Conservation (phyloP, 176 grass and related monocot species). For the Pharus latifolius region DNA sequence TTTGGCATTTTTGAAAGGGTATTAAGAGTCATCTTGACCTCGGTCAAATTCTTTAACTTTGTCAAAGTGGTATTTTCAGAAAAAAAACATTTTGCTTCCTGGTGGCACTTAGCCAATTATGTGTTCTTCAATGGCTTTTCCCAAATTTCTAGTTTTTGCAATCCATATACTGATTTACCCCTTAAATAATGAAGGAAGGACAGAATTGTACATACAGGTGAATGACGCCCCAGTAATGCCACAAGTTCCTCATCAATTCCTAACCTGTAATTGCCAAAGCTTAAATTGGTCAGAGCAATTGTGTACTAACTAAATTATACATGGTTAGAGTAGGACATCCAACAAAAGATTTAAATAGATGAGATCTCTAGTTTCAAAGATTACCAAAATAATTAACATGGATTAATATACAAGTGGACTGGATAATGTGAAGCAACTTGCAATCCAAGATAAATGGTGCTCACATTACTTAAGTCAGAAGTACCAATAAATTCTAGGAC, state of each 20-base stretch:
- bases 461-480: background rate
- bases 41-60: no score
- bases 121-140: no score
- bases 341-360: background rate
- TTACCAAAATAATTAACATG: background rate
- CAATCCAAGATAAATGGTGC: background rate
- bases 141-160: no score
- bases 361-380: background rate
- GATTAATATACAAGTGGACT: background rate
- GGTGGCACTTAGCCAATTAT: no score
- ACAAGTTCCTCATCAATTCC: conserved; percentile 97
- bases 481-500: background rate
- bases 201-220: conserved; percentile 49
- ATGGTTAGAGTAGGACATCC: background rate
- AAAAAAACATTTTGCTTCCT: no score
- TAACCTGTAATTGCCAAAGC: conserved; percentile 32
- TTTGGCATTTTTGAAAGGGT: no score
- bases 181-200: background rate
- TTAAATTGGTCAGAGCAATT: conserved; percentile 9
- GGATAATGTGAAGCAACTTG: background rate
- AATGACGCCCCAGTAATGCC: conserved; percentile 50
- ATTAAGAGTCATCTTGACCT: no score
- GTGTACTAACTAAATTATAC: background rate
- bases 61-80: no score
- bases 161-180: no score